Evolutionary conservation across 2,329 filamentous ascomycete species (phyloP).

Genomic region (Colletotrichum coccodes): DNA sequence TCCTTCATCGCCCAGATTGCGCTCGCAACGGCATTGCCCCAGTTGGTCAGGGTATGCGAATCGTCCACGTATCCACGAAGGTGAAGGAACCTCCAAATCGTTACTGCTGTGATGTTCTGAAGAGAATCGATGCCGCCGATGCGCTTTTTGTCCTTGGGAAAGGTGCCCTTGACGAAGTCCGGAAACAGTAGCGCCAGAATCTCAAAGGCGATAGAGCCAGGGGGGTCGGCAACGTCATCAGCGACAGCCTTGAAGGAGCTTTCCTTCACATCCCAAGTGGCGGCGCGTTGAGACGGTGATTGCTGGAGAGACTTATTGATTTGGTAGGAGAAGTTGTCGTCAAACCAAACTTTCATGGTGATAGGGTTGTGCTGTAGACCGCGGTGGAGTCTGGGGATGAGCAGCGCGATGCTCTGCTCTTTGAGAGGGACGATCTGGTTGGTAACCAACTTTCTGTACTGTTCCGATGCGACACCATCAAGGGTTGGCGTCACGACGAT

Average conservation of each 20-base stretch:
- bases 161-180: constrained; percentile 76
- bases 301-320: constrained; percentile 65
- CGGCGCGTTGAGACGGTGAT: constrained; percentile 57
- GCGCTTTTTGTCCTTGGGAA: constrained; percentile 65
- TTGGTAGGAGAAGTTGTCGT: constrained; percentile 72
- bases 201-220: constrained; percentile 65
- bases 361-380: constrained; percentile 86
- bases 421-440: constrained; percentile 79
- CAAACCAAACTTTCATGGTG: constrained; percentile 85
- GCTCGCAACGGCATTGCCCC: constrained; percentile 82
- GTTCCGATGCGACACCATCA: constrained; percentile 81
- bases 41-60: constrained; percentile 81
- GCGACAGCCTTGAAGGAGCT: constrained; percentile 60
- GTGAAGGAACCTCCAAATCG: constrained; percentile 89
- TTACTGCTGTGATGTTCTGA: constrained; percentile 77
- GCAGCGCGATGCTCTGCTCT: constrained; percentile 79
- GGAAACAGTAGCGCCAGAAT: constrained; percentile 75
- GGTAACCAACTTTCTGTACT: constrained; percentile 84
- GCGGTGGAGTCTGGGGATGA: constrained; percentile 83
- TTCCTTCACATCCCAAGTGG: constrained; percentile 80
- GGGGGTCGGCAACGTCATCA: constrained; percentile 49
- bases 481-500: constrained; percentile 84
- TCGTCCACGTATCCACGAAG: constrained; percentile 86
- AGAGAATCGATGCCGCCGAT: constrained; percentile 71
- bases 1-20: constrained; percentile 73